Evolutionary conservation across 2,329 filamentous ascomycete species (phyloP).

Genomic region (Fusarium mangiferae): DNA sequence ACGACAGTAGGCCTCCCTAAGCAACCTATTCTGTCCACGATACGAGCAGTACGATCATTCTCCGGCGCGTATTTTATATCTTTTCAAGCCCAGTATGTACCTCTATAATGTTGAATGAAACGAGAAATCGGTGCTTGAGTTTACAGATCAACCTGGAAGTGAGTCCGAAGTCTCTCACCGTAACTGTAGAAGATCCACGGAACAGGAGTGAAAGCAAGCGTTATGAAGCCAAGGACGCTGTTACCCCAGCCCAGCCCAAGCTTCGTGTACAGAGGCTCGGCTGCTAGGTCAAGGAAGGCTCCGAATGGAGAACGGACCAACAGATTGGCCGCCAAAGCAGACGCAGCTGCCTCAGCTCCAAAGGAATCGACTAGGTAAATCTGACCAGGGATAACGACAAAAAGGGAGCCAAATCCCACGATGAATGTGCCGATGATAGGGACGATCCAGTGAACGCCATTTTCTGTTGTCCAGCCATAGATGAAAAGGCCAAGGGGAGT

Average conservation of each 20-base stretch:
- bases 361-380: constrained; percentile 44
- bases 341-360: constrained; percentile 36
- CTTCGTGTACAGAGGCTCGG: constrained; percentile 10
- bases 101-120: background rate
- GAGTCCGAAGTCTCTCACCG: constrained; percentile 22
- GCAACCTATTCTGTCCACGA: background rate
- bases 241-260: constrained; percentile 35
- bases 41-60: background rate
- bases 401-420: constrained; percentile 56
- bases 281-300: constrained; percentile 26
- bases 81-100: too few species aligned
- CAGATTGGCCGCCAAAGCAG: constrained; percentile 38
- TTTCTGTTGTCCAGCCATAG: constrained; percentile 68
- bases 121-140: fast-evolving
- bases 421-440: constrained; percentile 66
- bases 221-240: constrained; percentile 23
- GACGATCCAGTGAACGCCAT: constrained; percentile 64
- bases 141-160: constrained; percentile 22
- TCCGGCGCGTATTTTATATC: background rate
- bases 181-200: constrained; percentile 29
- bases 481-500: constrained; percentile 65
- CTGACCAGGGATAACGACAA: constrained; percentile 49
- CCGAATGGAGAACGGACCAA: constrained; percentile 48
- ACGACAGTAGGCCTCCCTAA: background rate
- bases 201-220: constrained; percentile 28